These are phyloP conservation scores for Rhizopogon salebrosus DNA, from an alignment of 768 basidiomycete species.

Conservation along the genomic window DNA sequence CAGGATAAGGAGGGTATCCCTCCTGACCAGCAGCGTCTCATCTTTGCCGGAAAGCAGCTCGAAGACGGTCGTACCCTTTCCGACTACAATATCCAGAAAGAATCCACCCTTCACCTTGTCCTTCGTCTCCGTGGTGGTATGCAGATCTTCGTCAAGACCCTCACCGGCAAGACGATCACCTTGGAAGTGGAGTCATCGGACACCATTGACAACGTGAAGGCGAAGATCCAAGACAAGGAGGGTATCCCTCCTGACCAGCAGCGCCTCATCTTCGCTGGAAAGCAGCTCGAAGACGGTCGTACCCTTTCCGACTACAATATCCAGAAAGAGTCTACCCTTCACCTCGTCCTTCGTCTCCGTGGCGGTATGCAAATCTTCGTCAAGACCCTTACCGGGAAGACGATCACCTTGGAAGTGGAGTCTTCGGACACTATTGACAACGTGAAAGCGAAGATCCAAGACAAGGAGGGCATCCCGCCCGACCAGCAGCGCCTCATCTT, in stretches of 20 bases:
- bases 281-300: conserved; percentile 91
- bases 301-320: conserved; percentile 91
- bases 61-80: conserved; percentile 89
- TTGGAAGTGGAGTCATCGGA: conserved; percentile 91
- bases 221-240: conserved; percentile 83
- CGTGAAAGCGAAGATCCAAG: conserved; percentile 74
- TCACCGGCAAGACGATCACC: conserved; percentile 91
- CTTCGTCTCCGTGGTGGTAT: conserved; percentile 86
- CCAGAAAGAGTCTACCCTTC: conserved; percentile 82
- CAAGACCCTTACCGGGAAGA: conserved; percentile 72
- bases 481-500: conserved; percentile 77
- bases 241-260: conserved; percentile 84
- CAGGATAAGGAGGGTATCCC: conserved; percentile 91
- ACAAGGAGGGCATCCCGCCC: conserved; percentile 78
- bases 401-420: conserved; percentile 72
- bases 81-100: conserved; percentile 90
- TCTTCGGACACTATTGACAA: conserved; percentile 75
- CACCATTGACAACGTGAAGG: conserved; percentile 90
- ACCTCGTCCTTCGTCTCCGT: conserved; percentile 65
- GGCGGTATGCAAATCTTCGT: conserved; percentile 73
- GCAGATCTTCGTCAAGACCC: conserved; percentile 87
- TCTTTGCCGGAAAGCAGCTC: conserved; percentile 90
- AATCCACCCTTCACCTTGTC: conserved; percentile 70
- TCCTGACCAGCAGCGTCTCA: conserved; percentile 86
- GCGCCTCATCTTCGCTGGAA: conserved; percentile 88